Base-by-base conservation (phyloP, 2,329 filamentous ascomycete genomes). In the Thelonectria discophora region DNA sequence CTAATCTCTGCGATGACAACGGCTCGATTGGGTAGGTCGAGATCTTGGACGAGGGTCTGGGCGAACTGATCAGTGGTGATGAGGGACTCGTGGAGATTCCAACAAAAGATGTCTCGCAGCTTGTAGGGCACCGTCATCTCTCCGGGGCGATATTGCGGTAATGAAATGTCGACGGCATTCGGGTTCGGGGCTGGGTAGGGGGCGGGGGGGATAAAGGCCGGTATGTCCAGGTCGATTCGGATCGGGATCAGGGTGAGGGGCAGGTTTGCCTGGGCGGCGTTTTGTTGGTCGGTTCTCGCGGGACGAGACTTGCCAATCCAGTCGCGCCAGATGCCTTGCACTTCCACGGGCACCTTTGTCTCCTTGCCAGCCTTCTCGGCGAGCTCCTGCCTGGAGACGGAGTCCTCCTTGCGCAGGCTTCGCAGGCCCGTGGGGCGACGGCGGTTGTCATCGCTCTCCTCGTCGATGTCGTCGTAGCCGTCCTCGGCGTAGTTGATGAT, bases 401-500 rank as follows among this genome's bases (percentile, higher is more conserved):
- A 82, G 68, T 97, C 93, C 71, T 94, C 91, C 69, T 91, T 88
- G 72, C 93, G 88, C 72, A 94, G 78, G 72, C 90, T 97, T 69
- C 94, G 89, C 76, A 97, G 76, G 5, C 94, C 93, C 0, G 93
- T 96, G 12, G 92, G 91, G 2, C 90, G 89, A 65, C 94, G 89
- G 65, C 92, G 86, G 62, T 86, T 83, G 57, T 92, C 90, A 65
- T 93, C 90, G 51, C 91, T 89, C 65, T 93, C 91, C 58, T 89
- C 86, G 39, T 88, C 86, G 59, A 86, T 77, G 72, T 94, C 93
- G 68, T 97, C 94, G 73, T 90, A 97, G 48, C 94, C 94, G 76
- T 98, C 94, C 76, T 99, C 95, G 21, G 95, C 94, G 75, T 99
- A 99, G 80, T 97, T 99, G 79, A 98, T 95, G 65, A 94, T 92